A percentile compares a stretch with the other conserved stretches of the same genome.
phyloP scores from a whole-genome alignment of 78 protist species.

The Bigelowiella natans region DNA sequence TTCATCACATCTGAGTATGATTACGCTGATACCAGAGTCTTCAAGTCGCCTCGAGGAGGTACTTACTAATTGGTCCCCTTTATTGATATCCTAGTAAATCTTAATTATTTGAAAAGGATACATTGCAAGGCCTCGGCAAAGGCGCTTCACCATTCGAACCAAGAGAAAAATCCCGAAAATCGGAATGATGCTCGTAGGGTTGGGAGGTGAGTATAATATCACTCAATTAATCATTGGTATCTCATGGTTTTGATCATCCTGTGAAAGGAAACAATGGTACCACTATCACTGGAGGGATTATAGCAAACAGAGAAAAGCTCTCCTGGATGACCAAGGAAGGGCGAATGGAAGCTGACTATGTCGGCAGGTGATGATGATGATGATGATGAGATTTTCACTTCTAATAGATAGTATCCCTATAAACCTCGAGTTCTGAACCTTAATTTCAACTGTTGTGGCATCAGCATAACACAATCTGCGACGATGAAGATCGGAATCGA shows the following conservation, averaged over 20 bases:
- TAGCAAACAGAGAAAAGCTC: conserved; percentile 81
- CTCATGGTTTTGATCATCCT: too few species aligned
- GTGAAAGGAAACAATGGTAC: conserved; percentile 96
- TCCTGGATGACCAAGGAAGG: conserved; percentile 80
- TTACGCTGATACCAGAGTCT: neutral
- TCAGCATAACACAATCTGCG: neutral
- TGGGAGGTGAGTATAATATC: conserved; percentile 98
- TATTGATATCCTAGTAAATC: too few species aligned
- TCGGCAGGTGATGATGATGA: neutral
- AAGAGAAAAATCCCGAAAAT: conserved; percentile 35
- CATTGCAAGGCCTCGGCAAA: conserved; percentile 26
- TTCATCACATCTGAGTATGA: neutral
- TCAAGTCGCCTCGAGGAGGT: too few species aligned
- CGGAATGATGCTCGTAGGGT: conserved; percentile 91
- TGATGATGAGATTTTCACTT: too few species aligned
- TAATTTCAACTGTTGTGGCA: too few species aligned
- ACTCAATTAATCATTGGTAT: too few species aligned
- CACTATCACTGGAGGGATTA: conserved; percentile 76
- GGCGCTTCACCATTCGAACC: conserved; percentile 14
- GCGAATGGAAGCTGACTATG: conserved; percentile 22
- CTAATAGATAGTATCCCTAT: too few species aligned
- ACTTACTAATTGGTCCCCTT: too few species aligned
- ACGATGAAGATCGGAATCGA: neutral
- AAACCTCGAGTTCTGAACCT: too few species aligned
- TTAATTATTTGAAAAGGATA: too few species aligned